These are phyloP conservation scores for Ascosphaera apis DNA, from an alignment of 2,329 filamentous ascomycete species.

Conservation along the genomic window DNA sequence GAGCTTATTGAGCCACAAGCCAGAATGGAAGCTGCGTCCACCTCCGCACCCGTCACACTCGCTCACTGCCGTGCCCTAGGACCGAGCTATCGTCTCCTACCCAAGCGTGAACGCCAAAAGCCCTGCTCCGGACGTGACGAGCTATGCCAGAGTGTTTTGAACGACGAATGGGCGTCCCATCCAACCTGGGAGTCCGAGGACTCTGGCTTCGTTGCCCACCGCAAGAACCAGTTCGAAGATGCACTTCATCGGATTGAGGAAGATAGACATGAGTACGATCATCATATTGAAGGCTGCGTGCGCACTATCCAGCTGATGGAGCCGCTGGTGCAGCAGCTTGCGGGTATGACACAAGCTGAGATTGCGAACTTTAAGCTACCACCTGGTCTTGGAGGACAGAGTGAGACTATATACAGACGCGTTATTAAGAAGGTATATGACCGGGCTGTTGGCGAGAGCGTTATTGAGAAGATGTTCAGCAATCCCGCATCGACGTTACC, in stretches of 20 bases:
- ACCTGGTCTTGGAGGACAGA: conserved; percentile 67
- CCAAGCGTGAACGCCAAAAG: conserved; percentile 74
- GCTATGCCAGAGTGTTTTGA: conserved; percentile 77
- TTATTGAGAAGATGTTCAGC: conserved; percentile 68
- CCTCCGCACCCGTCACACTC: conserved; percentile 60
- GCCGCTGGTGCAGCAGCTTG: conserved; percentile 75
- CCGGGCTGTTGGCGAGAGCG: conserved; percentile 55
- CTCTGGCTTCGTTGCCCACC: conserved; percentile 87
- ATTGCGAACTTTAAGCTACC: conserved; percentile 56
- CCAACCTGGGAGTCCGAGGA: conserved; percentile 98
- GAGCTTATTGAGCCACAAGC: conserved; percentile 59
- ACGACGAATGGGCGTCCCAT: conserved; percentile 96
- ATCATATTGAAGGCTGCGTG: conserved; percentile 85
- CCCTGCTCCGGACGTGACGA: conserved; percentile 86
- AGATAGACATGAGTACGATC: conserved; percentile 95
- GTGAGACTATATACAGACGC: conserved; percentile 88
- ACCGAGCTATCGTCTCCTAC: conserved; percentile 80
- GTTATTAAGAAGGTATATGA: conserved; percentile 97
- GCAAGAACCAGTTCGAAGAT: conserved; percentile 91
- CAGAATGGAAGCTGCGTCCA: conserved; percentile 38
- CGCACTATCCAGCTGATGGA: conserved; percentile 93
- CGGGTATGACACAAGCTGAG: conserved; percentile 53
- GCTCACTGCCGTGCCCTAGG: conserved; percentile 92
- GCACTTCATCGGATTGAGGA: conserved; percentile 90
- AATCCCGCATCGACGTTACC: conserved; percentile 74